A percentile compares a stretch with the other conserved stretches of the same genome.
These are phyloP conservation scores for Thalassiosira hispida DNA, from an alignment of 352 stramenopile species.

Conservation along the genomic window DNA sequence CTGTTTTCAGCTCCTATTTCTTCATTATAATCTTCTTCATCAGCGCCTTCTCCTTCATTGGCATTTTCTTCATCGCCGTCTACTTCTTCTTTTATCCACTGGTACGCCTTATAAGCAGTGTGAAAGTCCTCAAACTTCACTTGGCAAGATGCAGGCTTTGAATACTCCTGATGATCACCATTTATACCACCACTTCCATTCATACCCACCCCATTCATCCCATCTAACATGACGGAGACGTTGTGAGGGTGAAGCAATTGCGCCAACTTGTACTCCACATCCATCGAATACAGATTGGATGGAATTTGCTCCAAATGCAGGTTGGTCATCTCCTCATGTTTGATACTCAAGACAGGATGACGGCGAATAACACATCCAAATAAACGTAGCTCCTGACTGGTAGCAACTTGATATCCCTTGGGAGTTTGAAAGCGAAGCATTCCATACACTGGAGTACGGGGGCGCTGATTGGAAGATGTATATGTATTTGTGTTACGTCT, in stretches of 20 bases:
- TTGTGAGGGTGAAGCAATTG: constrained; percentile 58
- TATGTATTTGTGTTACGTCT: constrained; percentile 49
- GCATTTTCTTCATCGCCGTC: neutral
- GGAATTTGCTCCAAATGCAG: constrained; percentile 75
- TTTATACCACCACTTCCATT: neutral
- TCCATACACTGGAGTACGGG: constrained; percentile 74
- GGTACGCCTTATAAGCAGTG: constrained; percentile 59
- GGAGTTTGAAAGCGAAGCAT: constrained; percentile 66
- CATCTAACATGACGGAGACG: constrained; percentile 66
- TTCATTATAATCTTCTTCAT: constrained; percentile 12
- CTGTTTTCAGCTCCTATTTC: too few relatives aligned
- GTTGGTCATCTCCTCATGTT: constrained; percentile 53
- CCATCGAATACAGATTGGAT: constrained; percentile 40
- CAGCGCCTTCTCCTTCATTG: constrained; percentile 1
- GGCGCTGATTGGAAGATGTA: constrained; percentile 31
- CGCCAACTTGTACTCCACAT: constrained; percentile 70
- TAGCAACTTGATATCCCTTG: constrained; percentile 54
- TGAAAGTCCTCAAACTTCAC: constrained; percentile 74
- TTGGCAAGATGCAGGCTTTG: constrained; percentile 57
- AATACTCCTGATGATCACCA: constrained; percentile 32
- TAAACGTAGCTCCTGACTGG: constrained; percentile 57
- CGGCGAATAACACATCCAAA: constrained; percentile 80
- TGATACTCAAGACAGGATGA: constrained; percentile 71
- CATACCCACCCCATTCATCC: constrained; percentile 30
- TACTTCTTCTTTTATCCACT: constrained; percentile 45